A percentile compares a stretch with the other conserved stretches of the same genome.
Evolutionary conservation across 257 asterid species (phyloP).

Genomic region (Nemophila menziesii): DNA sequence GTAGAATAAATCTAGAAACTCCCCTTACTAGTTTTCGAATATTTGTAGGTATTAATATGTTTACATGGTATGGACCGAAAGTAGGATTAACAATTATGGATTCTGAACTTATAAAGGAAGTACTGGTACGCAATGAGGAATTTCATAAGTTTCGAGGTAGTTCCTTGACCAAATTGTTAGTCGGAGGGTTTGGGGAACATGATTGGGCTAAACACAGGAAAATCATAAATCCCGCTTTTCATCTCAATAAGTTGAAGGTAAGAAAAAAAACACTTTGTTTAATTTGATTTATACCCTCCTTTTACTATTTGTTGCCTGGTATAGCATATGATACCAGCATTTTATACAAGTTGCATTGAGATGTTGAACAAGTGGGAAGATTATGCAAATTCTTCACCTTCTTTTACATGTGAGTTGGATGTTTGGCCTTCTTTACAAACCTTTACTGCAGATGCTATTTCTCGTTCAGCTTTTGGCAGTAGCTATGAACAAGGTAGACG

Average conservation of each 20-base stretch:
- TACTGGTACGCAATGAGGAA: slow-evolving; percentile 3
- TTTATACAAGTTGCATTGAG: slow-evolving; percentile 1
- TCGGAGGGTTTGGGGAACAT: slow-evolving; percentile 5
- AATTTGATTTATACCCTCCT: neutral
- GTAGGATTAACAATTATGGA: slow-evolving; percentile 12
- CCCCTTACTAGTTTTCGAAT: too few relatives aligned
- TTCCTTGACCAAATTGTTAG: slow-evolving; percentile 9
- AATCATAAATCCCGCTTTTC: slow-evolving; percentile 21
- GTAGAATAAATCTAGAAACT: neutral
- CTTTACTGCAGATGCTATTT: neutral
- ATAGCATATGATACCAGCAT: slow-evolving; percentile 5
- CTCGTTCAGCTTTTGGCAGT: slow-evolving; percentile 4
- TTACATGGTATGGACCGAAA: slow-evolving; percentile 15
- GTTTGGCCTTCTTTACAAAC: slow-evolving; percentile 7
- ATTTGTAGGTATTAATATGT: slow-evolving; percentile 13
- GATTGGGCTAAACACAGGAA: slow-evolving; percentile 18
- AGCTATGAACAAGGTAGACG: slow-evolving; percentile 8
- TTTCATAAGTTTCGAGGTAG: slow-evolving; percentile 12
- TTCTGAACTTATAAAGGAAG: slow-evolving; percentile 16
- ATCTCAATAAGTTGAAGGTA: slow-evolving; percentile 20
- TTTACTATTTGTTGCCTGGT: neutral
- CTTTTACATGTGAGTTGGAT: slow-evolving; percentile 3
- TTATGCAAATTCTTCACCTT: neutral
- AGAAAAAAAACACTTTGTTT: too few relatives aligned
- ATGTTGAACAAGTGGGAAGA: slow-evolving; percentile 5